phyloP scores from a whole-genome alignment of 306 rosid genomes.

The Amphicarpaea edgeworthii region DNA sequence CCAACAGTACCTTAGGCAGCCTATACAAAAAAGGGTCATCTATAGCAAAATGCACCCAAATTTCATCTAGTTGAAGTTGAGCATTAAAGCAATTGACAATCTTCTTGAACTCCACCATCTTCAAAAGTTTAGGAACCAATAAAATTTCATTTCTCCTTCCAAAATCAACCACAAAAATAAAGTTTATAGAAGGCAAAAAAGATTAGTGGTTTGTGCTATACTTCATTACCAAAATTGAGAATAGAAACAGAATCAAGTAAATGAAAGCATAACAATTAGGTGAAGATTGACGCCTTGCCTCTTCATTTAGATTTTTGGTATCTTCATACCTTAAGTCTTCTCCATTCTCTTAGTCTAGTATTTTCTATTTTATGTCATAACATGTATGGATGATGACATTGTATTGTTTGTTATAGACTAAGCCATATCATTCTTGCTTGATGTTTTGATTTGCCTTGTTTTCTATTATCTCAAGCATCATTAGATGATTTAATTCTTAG shows the following conservation, averaged over 20 bases:
- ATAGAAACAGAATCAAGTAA: neutral
- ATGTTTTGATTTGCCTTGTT: no score
- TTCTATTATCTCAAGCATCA: no score
- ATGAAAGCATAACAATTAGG: conserved; percentile 14
- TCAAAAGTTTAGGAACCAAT: conserved; percentile 44
- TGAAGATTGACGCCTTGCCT: no score
- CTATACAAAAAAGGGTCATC: conserved; percentile 13
- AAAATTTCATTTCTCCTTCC: neutral
- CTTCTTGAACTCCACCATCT: conserved; percentile 85
- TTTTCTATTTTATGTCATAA: no score
- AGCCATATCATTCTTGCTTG: no score
- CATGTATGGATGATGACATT: no score
- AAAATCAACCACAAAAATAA: conserved; percentile 7
- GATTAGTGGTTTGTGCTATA: neutral
- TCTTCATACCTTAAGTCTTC: no score
- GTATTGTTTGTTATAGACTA: no score
- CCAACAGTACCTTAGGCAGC: neutral
- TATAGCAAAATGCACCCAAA: neutral
- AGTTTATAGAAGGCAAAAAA: neutral
- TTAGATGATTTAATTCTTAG: no score
- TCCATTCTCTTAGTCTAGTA: no score
- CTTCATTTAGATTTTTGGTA: no score
- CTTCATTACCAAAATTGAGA: neutral
- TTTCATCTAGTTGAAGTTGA: neutral
- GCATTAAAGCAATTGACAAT: conserved; percentile 40